phyloP scores from a whole-genome alignment of 331 rosid genomes.

The Arachis monticola region DNA sequence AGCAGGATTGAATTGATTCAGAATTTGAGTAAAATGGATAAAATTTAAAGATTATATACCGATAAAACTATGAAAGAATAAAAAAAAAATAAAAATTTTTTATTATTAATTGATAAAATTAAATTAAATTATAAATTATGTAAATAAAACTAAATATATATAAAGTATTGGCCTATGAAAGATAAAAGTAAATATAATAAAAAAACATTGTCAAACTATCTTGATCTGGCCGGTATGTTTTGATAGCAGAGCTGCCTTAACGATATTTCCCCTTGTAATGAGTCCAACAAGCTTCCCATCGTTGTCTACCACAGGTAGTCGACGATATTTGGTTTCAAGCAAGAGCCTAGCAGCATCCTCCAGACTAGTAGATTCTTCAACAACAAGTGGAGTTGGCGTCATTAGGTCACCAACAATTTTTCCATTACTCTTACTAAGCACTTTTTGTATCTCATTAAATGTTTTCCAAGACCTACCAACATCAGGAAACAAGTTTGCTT shows the following conservation, averaged over 20 bases:
- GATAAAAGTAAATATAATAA: no score
- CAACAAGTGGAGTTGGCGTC: constrained; percentile 91
- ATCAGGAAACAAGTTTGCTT: constrained; percentile 66
- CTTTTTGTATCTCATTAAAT: constrained; percentile 75
- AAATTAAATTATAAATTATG: no score
- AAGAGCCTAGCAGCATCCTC: constrained; percentile 88
- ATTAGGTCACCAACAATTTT: constrained; percentile 88
- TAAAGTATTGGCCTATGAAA: no score
- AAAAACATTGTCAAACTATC: constrained; percentile 5
- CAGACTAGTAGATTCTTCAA: constrained; percentile 68
- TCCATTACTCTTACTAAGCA: constrained; percentile 79
- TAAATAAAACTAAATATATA: no score
- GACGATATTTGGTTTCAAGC: constrained; percentile 81
- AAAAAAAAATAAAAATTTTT: no score
- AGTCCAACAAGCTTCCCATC: constrained; percentile 92
- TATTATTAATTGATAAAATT: no score
- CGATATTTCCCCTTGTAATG: constrained; percentile 86
- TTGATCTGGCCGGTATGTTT: constrained; percentile 55
- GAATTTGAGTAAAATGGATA: no score
- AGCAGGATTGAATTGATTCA: no score
- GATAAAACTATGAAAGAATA: no score
- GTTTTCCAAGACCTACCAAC: constrained; percentile 87
- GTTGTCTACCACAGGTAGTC: constrained; percentile 85
- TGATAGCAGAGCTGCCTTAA: constrained; percentile 84
- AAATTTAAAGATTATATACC: no score